These are phyloP conservation scores for Saccharomycopsis hybrid DNA, from an alignment of 1,139 yeast species.

Conservation along the genomic window DNA sequence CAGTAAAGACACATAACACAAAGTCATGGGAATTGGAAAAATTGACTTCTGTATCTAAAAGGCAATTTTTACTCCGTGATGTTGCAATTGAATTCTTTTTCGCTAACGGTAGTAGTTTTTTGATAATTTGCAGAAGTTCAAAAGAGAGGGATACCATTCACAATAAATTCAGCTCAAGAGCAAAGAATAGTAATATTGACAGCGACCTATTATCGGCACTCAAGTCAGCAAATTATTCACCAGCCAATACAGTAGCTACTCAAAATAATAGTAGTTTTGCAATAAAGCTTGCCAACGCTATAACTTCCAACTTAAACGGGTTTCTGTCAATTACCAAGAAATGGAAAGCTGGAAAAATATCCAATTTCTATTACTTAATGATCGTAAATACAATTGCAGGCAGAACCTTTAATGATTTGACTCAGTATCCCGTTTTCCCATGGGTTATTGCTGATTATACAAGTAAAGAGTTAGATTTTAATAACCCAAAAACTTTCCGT, in stretches of 20 bases:
- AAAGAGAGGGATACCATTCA: conserved; percentile 52
- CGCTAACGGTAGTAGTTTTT: conserved; percentile 60
- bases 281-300: conserved; percentile 36
- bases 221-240: conserved; percentile 34
- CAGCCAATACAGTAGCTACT: conserved; percentile 8
- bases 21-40: conserved; percentile 51
- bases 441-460: conserved; percentile 82
- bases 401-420: conserved; percentile 75
- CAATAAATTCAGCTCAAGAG: conserved; percentile 39
- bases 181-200: conserved; percentile 41
- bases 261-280: conserved; percentile 26
- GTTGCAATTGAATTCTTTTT: conserved; percentile 75
- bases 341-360: conserved; percentile 72
- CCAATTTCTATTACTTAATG: conserved; percentile 76
- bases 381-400: conserved; percentile 79
- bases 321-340: conserved; percentile 52
- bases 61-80: conserved; percentile 70
- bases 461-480: conserved; percentile 56
- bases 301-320: conserved; percentile 28
- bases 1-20: conserved; percentile 36
- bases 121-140: conserved; percentile 49
- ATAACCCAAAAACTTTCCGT: conserved; percentile 54
- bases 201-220: conserved; percentile 47
- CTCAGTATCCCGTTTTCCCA: conserved; percentile 87
- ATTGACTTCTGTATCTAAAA: conserved; percentile 56